These are phyloP conservation scores for Auriscalpium microsporum DNA, from an alignment of 768 basidiomycete species.

Conservation along the genomic window DNA sequence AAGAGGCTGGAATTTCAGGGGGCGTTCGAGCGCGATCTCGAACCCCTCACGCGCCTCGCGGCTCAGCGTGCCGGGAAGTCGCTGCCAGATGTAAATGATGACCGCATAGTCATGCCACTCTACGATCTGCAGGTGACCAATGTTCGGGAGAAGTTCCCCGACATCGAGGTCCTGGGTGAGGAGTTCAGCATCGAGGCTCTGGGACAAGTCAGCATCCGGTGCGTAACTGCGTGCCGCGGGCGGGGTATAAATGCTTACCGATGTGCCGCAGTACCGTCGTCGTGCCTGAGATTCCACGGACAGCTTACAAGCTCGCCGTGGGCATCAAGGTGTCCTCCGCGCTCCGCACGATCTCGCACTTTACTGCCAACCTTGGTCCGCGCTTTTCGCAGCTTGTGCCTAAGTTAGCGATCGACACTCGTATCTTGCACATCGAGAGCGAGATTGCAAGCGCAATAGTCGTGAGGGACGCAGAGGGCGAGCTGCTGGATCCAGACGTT, in stretches of 20 bases:
- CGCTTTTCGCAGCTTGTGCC: constrained; percentile 49
- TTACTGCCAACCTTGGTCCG: constrained; percentile 47
- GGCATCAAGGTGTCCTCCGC: constrained; percentile 52
- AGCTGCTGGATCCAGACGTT: constrained; percentile 32
- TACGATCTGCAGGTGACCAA: constrained; percentile 46
- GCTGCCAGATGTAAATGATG: constrained; percentile 20
- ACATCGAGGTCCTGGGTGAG: constrained; percentile 33
- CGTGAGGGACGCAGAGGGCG: constrained; percentile 11
- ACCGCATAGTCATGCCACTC: constrained; percentile 36
- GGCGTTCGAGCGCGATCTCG: constrained; percentile 31
- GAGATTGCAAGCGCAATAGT: constrained; percentile 45
- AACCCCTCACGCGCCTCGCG: constrained; percentile 26
- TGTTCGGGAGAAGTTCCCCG: constrained; percentile 34
- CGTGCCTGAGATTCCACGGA: constrained; percentile 34
- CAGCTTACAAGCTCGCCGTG: constrained; percentile 44
- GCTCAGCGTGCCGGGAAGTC: constrained; percentile 22
- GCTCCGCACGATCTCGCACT: constrained; percentile 51
- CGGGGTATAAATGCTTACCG: neutral
- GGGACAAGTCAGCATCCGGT: constrained; percentile 50
- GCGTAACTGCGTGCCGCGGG: constrained; percentile 6
- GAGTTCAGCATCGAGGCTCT: constrained; percentile 34
- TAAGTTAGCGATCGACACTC: constrained; percentile 34
- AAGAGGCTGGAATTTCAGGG: constrained; percentile 33
- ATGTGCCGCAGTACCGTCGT: constrained; percentile 31
- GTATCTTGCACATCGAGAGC: constrained; percentile 35